Conservation (phyloP, 805 yeast genomes). For the Candida qinlingensis region DNA sequence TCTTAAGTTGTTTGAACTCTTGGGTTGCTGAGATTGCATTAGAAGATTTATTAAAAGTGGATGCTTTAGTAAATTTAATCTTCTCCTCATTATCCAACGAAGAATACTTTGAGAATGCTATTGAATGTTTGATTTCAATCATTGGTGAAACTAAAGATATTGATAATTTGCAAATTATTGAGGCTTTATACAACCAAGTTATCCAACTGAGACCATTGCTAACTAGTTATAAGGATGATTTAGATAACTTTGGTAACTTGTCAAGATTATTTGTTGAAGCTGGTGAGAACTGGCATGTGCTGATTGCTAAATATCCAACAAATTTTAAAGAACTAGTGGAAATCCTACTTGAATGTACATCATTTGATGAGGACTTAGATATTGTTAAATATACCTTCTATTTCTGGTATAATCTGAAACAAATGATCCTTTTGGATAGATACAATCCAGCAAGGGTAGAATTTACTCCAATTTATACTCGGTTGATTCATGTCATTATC, state of each 20-base stretch:
- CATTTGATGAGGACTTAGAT: constrained; percentile 78
- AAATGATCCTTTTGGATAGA: constrained; percentile 52
- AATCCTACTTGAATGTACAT: constrained; percentile 63
- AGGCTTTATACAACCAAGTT: constrained; percentile 64
- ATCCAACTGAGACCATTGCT: constrained; percentile 53
- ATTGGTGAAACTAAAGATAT: constrained; percentile 78
- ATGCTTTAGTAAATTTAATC: constrained; percentile 62
- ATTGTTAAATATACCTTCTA: constrained; percentile 85
- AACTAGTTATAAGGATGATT: constrained; percentile 31
- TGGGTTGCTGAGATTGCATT: constrained; percentile 90
- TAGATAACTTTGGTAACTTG: constrained; percentile 59
- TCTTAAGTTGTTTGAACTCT: constrained; percentile 74
- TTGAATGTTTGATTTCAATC: constrained; percentile 81
- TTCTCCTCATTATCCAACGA: constrained; percentile 55
- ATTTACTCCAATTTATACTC: constrained; percentile 50
- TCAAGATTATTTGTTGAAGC: constrained; percentile 84
- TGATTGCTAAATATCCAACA: constrained; percentile 67
- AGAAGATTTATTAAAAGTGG: constrained; percentile 54
- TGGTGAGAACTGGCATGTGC: constrained; percentile 92
- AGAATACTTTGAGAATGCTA: constrained; percentile 74
- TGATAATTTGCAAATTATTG: constrained; percentile 54
- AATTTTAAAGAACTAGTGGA: constrained; percentile 70
- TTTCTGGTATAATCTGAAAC: constrained; percentile 85
- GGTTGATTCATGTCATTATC: constrained; percentile 56
- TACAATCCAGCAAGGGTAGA: constrained; percentile 46